These are phyloP conservation scores for Rhizoctonia solani DNA, from an alignment of 1,284 basidiomycete species.

Conservation along the genomic window DNA sequence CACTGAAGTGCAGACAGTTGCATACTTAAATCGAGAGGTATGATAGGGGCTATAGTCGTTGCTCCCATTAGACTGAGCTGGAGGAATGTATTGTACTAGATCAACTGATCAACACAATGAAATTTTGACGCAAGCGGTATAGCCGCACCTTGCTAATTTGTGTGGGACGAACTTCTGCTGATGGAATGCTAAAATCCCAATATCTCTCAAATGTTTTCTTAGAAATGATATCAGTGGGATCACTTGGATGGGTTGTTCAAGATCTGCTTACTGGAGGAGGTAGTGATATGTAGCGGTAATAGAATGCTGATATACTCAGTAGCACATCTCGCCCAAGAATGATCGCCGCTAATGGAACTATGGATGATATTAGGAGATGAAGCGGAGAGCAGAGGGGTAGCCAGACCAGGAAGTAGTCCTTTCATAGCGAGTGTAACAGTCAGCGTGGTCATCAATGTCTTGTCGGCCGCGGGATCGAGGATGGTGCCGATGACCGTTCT, in stretches of 20 bases:
- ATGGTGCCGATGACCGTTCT: constrained; percentile 90
- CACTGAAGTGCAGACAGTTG: constrained; percentile 68
- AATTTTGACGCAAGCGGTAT: background rate
- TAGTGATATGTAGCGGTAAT: constrained; percentile 89
- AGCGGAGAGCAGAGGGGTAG: background rate
- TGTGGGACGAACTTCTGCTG: constrained; percentile 91
- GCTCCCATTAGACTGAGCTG: constrained; percentile 89
- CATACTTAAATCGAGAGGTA: constrained; percentile 63
- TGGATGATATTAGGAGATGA: background rate
- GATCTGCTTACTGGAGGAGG: constrained; percentile 72
- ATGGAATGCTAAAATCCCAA: constrained; percentile 94
- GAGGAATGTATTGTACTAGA: constrained; percentile 87
- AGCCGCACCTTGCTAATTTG: constrained; percentile 78
- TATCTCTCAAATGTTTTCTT: constrained; percentile 92
- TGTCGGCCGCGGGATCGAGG: constrained; percentile 97
- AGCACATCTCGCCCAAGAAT: constrained; percentile 90
- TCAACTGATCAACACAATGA: background rate
- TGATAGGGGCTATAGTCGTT: constrained; percentile 82
- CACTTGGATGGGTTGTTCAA: background rate
- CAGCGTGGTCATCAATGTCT: constrained; percentile 92
- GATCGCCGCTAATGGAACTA: constrained; percentile 82
- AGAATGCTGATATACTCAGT: constrained; percentile 89
- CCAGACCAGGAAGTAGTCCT: constrained; percentile 79
- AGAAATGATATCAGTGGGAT: constrained; percentile 15
- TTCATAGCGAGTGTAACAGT: constrained; percentile 85